Evolutionary conservation across 2,329 filamentous ascomycete genomes (phyloP), one percentile per base, ranked within the genome.

Genomic region (Massarina eburnea): DNA sequence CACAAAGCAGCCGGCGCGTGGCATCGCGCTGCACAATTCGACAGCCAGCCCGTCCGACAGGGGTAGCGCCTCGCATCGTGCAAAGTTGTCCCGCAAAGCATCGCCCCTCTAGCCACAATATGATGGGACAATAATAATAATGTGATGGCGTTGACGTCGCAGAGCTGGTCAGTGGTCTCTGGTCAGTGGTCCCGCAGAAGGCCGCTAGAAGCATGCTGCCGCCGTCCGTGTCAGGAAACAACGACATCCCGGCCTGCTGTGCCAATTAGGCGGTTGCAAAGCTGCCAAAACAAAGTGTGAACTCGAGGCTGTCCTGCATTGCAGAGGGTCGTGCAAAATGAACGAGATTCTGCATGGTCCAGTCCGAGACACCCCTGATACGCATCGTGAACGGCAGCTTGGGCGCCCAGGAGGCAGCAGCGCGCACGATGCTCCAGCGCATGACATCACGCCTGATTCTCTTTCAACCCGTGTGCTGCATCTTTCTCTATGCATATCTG

Each of bases 391-490:
- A 54, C 41, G 45, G 52, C 47, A 51, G 49, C 57, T 44, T 43
- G 48, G 55, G 55, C 62, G 57, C 56, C 57, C 43, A 52, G 51
- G 49, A 34, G 48, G 51, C 46, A 53, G 51, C 57, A 54, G 49
- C 36, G 41, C 27, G 26, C 24, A 32, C 14, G 22, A 26, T 14
- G 45, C 41, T 44, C 30, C 43, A 48, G 38, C 38, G 50, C 51
- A 59, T 58, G 50, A 51, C 54, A 59, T 58, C 49, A 54, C 43
- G 39, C n/a, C n/a, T n/a, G n/a, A n/a, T n/a, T n/a, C n/a, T n/a
- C n/a, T n/a, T n/a, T n/a, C n/a, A n/a, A n/a, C n/a, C n/a, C n/a
- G n/a, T n/a, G n/a, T n/a, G n/a, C n/a, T n/a, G n/a, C n/a, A n/a
- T n/a, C n/a, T n/a, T n/a, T n/a, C n/a, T n/a, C n/a, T n/a, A n/a